A percentile compares a stretch with the other conserved stretches of the same genome.
These are phyloP conservation scores for Verticillium klebahnii DNA, from an alignment of 2,329 filamentous ascomycete genomes.

Conservation along the genomic window DNA sequence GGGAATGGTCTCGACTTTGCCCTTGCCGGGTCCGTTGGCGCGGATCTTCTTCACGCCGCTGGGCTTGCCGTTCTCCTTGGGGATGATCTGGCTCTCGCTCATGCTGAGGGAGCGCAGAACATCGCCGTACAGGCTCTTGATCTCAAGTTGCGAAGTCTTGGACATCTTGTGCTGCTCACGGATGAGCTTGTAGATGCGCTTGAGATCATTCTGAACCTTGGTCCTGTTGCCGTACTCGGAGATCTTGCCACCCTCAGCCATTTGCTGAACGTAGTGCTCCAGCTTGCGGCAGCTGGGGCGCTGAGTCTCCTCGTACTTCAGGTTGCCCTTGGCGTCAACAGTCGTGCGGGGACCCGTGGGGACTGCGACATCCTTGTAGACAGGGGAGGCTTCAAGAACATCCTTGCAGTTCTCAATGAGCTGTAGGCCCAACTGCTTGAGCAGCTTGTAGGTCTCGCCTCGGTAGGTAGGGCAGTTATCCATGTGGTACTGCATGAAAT, in stretches of 20 bases:
- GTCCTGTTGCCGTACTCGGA: slow-evolving; percentile 97
- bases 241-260: slow-evolving; percentile 97
- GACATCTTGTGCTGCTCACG: slow-evolving; percentile 97
- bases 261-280: slow-evolving; percentile 96
- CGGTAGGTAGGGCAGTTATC: slow-evolving; percentile 96
- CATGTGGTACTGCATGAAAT: slow-evolving; percentile 99
- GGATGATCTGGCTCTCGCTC: slow-evolving; percentile 97
- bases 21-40: slow-evolving; percentile 61
- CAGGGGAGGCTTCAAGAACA: slow-evolving; percentile 74
- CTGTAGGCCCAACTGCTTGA: slow-evolving; percentile 87
- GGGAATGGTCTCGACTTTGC: slow-evolving; percentile 94
- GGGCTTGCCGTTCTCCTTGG: slow-evolving; percentile 72
- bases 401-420: slow-evolving; percentile 98
- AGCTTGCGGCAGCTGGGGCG: slow-evolving; percentile 89
- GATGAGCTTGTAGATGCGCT: slow-evolving; percentile 96
- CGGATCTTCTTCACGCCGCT: slow-evolving; percentile 49
- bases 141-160: slow-evolving; percentile 92
- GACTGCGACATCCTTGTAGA: slow-evolving; percentile 92
- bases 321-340: slow-evolving; percentile 87
- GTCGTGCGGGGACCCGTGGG: slow-evolving; percentile 90
- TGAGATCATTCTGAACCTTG: slow-evolving; percentile 94
- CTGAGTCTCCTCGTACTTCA: slow-evolving; percentile 85
- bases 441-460: slow-evolving; percentile 96
- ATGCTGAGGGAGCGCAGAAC: slow-evolving; percentile 91
- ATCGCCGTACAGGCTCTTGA: slow-evolving; percentile 91